Conservation (phyloP, 306 rosid species). For the barrel medic (Medicago truncatula) region MtrunA17r5.0-ANR NC_053044.1:58407001-58407500, state of each 20-base stretch:
- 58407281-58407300: background rate
- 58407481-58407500: too few species aligned
- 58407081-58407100: background rate
- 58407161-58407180: background rate
- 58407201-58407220: background rate
- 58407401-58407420: too few species aligned
- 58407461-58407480: too few species aligned
- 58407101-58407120: background rate
- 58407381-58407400: too few species aligned
- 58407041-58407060: background rate
- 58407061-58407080: background rate
- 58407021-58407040: background rate
- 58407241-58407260: background rate
- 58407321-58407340: background rate
- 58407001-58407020: background rate
- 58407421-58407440: too few species aligned
- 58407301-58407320: background rate
- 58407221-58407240: background rate
- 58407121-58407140: background rate
- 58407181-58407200: background rate
- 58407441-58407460: too few species aligned
- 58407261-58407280: background rate
- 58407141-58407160: background rate
- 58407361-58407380: too few species aligned
- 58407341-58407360: background rate